A percentile compares a stretch with the other conserved stretches of the same genome.
phyloP scores from a whole-genome alignment of 139 green algal genomes.

The Chlorella sp. region DNA sequence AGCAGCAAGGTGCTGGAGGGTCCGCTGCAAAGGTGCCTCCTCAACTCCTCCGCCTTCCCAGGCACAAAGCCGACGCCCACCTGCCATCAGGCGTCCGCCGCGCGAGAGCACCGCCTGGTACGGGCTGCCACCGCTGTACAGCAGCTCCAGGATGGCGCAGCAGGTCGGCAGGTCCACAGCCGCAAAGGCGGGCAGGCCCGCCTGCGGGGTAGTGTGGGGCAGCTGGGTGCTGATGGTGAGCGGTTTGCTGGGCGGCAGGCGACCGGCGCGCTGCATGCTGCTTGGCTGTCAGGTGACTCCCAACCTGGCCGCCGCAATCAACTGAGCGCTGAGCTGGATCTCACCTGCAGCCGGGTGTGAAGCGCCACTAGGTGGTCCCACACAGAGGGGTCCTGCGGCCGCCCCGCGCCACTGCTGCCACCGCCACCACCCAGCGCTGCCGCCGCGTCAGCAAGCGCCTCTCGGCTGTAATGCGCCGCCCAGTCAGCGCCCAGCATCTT shows the following conservation, averaged over 20 bases:
- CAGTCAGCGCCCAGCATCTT: background rate
- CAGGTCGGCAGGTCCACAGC: background rate
- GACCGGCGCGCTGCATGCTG: too few relatives aligned
- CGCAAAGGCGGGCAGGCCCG: background rate
- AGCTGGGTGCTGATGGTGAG: background rate
- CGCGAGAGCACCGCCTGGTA: background rate
- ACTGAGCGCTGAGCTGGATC: too few relatives aligned
- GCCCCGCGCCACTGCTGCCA: background rate
- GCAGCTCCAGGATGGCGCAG: slow-evolving; percentile 3
- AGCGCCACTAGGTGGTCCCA: background rate
- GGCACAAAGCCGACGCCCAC: background rate
- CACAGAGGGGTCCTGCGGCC: background rate
- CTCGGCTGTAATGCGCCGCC: background rate
- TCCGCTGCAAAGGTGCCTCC: too few relatives aligned
- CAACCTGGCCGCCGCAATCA: too few relatives aligned
- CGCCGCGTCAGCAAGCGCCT: background rate
- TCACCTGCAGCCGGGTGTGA: background rate
- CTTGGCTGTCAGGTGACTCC: too few relatives aligned
- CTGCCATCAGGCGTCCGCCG: background rate
- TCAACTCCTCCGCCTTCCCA: background rate
- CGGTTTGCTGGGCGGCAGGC: too few relatives aligned
- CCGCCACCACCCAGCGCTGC: background rate
- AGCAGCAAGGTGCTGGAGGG: too few relatives aligned
- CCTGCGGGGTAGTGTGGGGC: background rate
- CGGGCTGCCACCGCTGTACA: background rate